Evolutionary conservation across 2,329 filamentous ascomycete species (phyloP).

Genomic region (Colletotrichum trifolii): DNA sequence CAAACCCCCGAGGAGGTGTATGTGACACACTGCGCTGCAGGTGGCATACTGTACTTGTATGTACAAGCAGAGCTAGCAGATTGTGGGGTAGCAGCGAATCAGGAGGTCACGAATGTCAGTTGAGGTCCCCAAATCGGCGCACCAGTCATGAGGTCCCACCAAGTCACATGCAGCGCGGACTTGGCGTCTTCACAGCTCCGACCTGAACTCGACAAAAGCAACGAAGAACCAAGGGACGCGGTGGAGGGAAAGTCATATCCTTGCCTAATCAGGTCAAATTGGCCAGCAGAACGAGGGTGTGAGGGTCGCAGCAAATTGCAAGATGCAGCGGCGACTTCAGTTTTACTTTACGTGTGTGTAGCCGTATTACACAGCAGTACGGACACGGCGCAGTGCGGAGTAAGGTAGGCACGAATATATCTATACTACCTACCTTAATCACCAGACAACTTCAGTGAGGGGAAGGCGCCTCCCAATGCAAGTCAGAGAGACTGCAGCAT

Average conservation of each 20-base stretch:
- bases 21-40: neutral
- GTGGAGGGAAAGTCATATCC: neutral
- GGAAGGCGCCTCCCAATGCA: neutral
- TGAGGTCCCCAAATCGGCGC: conserved; percentile 23
- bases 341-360: too few relatives aligned
- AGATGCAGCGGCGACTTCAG: too few relatives aligned
- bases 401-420: too few relatives aligned
- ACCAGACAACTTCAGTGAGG: too few relatives aligned
- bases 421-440: too few relatives aligned
- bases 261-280: conserved; percentile 2
- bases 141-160: conserved; percentile 37
- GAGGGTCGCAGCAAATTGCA: too few relatives aligned
- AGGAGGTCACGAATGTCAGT: conserved; percentile 33
- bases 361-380: too few relatives aligned
- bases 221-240: neutral
- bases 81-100: conserved; percentile 39
- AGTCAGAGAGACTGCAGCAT: neutral
- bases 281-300: neutral
- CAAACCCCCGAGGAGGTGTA: too few relatives aligned
- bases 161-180: conserved; percentile 24
- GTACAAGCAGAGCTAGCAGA: conserved; percentile 10
- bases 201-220: neutral
- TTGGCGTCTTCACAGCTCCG: conserved; percentile 23
- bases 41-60: neutral
- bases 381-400: too few relatives aligned